Percentiles rank a stretch among this genome's conserved stretches.
Evolutionary conservation across 2,329 filamentous ascomycete species (phyloP).

Genomic region (Orbilia quercus): DNA sequence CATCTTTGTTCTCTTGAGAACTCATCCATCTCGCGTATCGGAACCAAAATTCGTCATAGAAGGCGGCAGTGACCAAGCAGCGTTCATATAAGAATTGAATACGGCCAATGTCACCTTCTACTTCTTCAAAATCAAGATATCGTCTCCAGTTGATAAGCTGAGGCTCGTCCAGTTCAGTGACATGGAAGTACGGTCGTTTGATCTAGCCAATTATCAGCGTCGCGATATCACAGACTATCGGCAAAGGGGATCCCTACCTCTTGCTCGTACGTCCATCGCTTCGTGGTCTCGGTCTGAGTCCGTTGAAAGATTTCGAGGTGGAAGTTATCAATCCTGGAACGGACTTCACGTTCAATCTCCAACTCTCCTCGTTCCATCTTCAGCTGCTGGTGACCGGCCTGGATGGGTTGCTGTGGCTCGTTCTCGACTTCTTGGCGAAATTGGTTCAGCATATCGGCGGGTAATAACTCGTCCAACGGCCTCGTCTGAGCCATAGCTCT

Average conservation of each 20-base stretch:
- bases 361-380: slow-evolving; percentile 73
- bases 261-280: slow-evolving; percentile 93
- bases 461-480: slow-evolving; percentile 78
- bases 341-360: slow-evolving; percentile 85
- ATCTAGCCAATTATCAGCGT: slow-evolving; percentile 65
- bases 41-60: slow-evolving; percentile 98
- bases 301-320: slow-evolving; percentile 83
- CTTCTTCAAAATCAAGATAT: slow-evolving; percentile 95
- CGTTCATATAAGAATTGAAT: slow-evolving; percentile 90
- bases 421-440: slow-evolving; percentile 78
- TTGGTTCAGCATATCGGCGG: slow-evolving; percentile 74
- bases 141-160: slow-evolving; percentile 93
- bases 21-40: slow-evolving; percentile 97
- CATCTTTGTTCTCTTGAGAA: slow-evolving; percentile 80
- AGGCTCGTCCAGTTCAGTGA: slow-evolving; percentile 86
- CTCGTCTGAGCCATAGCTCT: slow-evolving; percentile 78
- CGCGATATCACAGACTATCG: no score
- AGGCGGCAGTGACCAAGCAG: slow-evolving; percentile 88
- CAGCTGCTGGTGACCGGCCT: slow-evolving; percentile 61
- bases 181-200: slow-evolving; percentile 96
- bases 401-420: slow-evolving; percentile 68
- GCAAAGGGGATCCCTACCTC: slow-evolving; percentile 65
- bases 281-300: slow-evolving; percentile 87
- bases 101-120: slow-evolving; percentile 79
- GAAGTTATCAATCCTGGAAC: slow-evolving; percentile 79